Percentiles rank a stretch among this genome's conserved stretches.
Evolutionary conservation across 352 stramenopile species (phyloP).

Genomic region (Phytophthora aleatoria): DNA sequence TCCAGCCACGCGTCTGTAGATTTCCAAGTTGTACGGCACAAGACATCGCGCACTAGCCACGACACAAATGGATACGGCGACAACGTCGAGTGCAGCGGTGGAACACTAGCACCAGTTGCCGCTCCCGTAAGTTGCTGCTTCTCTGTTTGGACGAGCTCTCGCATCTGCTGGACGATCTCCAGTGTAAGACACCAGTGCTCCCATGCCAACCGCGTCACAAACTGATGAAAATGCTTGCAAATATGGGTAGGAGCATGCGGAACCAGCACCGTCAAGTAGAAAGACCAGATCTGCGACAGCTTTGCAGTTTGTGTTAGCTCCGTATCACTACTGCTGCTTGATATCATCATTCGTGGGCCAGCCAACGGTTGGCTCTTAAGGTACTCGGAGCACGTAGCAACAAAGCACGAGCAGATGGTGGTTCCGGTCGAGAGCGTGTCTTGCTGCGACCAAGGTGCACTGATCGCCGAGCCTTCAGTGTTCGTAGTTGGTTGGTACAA

Average conservation of each 20-base stretch:
- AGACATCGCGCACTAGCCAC: constrained; percentile 81
- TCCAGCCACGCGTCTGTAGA: constrained; percentile 71
- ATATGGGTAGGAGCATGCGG: constrained; percentile 76
- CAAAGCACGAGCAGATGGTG: constrained; percentile 81
- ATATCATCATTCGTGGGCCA: background rate
- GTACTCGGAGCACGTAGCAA: constrained; percentile 75
- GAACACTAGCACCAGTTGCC: constrained; percentile 15
- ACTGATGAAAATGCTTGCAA: constrained; percentile 84
- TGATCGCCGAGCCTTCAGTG: constrained; percentile 68
- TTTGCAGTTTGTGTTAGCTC: constrained; percentile 46
- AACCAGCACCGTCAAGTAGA: constrained; percentile 77
- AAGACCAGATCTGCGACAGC: constrained; percentile 81
- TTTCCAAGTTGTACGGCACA: constrained; percentile 84
- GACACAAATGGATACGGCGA: constrained; percentile 85
- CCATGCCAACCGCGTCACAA: constrained; percentile 80
- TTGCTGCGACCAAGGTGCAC: constrained; percentile 71
- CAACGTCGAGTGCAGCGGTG: constrained; percentile 31
- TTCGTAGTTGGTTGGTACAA: constrained; percentile 80
- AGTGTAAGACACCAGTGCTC: constrained; percentile 85
- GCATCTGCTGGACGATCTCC: constrained; percentile 86
- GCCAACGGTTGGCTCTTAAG: constrained; percentile 40
- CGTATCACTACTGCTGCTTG: constrained; percentile 13
- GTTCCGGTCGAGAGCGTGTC: constrained; percentile 76
- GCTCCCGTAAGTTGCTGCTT: constrained; percentile 53
- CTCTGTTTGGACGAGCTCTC: constrained; percentile 69